Percentiles rank a stretch among this genome's conserved stretches.
phyloP scores from a whole-genome alignment of 2,329 filamentous ascomycete genomes.

The Alternaria longipes region DNA sequence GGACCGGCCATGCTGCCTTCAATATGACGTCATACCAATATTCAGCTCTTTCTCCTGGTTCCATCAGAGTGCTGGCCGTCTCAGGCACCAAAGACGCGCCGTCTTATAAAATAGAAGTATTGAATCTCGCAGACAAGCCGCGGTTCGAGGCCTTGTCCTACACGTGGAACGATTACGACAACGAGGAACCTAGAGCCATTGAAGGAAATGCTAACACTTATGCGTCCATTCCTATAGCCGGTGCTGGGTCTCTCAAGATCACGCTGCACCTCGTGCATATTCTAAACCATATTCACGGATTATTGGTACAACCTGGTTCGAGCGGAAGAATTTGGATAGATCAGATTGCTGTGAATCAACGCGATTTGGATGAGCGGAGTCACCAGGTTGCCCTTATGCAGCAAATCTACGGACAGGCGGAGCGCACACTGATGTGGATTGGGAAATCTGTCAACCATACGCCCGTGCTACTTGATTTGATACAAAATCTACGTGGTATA shows the following conservation, averaged over 20 bases:
- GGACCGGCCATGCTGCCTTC: background rate
- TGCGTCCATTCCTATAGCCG: background rate
- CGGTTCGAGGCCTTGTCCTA: background rate
- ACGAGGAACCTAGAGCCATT: background rate
- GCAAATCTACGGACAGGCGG: constrained; percentile 1
- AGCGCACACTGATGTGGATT: constrained; percentile 3
- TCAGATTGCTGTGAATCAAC: constrained; percentile 2
- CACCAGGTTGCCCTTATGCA: constrained; percentile 5
- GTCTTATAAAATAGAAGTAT: background rate
- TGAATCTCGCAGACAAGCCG: background rate
- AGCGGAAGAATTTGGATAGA: constrained; percentile 7
- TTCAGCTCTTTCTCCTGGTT: background rate
- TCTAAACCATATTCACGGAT: background rate
- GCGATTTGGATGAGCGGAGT: background rate
- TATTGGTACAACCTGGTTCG: background rate
- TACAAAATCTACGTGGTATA: background rate
- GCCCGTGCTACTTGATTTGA: constrained; percentile 1
- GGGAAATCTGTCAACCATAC: background rate
- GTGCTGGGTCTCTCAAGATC: background rate
- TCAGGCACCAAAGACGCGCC: background rate
- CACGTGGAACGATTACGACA: background rate
- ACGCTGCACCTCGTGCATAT: background rate
- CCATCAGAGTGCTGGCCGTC: background rate
- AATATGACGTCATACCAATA: constrained; percentile 1
- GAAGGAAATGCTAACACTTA: background rate